Evolutionary conservation across 2,329 filamentous ascomycete species (phyloP).

Genomic region (Blastomyces silverae): DNA sequence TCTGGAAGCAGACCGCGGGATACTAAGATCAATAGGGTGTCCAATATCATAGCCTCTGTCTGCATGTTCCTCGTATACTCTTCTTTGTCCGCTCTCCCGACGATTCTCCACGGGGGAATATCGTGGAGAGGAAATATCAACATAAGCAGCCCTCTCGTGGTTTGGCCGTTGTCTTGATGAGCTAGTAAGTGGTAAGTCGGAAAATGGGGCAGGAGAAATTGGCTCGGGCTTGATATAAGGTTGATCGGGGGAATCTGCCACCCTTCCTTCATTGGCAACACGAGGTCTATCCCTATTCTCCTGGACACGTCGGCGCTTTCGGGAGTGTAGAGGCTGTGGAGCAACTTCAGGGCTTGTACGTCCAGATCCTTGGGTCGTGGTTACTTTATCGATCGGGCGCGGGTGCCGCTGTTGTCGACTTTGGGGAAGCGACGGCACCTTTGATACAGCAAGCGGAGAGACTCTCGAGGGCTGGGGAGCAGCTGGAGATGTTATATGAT

Average conservation of each 20-base stretch:
- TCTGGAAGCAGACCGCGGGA: conserved; percentile 38
- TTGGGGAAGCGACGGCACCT: conserved; percentile 49
- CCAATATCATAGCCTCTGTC: conserved; percentile 25
- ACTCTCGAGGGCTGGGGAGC: conserved; percentile 70
- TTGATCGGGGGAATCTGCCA: conserved; percentile 37
- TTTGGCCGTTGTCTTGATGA: conserved; percentile 30
- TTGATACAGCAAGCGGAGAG: conserved; percentile 50
- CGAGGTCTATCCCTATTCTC: conserved; percentile 34
- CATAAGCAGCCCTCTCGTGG: conserved; percentile 44
- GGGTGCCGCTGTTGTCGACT: conserved; percentile 45
- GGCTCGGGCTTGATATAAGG: conserved; percentile 58
- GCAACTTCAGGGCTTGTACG: conserved; percentile 43
- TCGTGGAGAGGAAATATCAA: conserved; percentile 40
- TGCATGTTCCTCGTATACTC: conserved; percentile 35
- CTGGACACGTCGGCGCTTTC: conserved; percentile 48
- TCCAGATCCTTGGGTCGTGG: conserved; percentile 30
- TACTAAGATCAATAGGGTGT: conserved; percentile 29
- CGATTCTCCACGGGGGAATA: conserved; percentile 35
- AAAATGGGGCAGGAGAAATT: conserved; percentile 54
- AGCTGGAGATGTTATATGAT: conserved; percentile 64
- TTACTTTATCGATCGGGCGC: conserved; percentile 27
- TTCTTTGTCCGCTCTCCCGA: conserved; percentile 28
- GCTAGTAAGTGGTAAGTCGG: conserved; percentile 37
- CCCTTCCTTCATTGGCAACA: conserved; percentile 31
- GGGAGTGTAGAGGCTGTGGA: conserved; percentile 40